A percentile compares a stretch with the other conserved stretches of the same genome.
Conservation (phyloP, 352 stramenopile genomes). For the Globisporangium cylindrosporum region DNA sequence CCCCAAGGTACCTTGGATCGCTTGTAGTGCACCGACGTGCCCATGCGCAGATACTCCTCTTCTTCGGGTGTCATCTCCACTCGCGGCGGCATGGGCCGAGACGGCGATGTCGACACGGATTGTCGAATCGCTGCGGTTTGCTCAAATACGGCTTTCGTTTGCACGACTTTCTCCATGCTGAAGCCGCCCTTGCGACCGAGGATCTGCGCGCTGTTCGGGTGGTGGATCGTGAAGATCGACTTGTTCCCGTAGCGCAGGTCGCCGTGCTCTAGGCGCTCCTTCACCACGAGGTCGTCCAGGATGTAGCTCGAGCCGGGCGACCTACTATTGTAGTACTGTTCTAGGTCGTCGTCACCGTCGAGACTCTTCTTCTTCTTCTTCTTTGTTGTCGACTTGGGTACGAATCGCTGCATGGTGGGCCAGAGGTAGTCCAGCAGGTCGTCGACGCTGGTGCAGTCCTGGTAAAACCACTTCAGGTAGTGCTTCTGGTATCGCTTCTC, state of each 20-base stretch:
- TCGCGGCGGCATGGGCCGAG: neutral
- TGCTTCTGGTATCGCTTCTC: constrained; percentile 42
- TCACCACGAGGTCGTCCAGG: constrained; percentile 57
- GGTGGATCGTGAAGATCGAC: constrained; percentile 54
- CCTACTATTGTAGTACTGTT: neutral
- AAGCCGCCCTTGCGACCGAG: constrained; percentile 26
- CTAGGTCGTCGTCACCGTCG: neutral
- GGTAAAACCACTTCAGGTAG: constrained; percentile 69
- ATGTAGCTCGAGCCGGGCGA: constrained; percentile 22
- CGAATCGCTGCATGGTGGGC: constrained; percentile 35
- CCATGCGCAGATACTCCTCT: constrained; percentile 12
- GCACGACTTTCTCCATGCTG: constrained; percentile 12
- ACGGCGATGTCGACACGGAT: neutral
- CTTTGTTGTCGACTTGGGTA: neutral
- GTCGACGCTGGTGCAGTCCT: constrained; percentile 47
- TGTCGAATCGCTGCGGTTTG: neutral
- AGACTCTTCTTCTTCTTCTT: neutral
- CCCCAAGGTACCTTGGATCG: constrained; percentile 1
- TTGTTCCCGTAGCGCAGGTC: constrained; percentile 42
- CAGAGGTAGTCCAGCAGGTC: constrained; percentile 54
- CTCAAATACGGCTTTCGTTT: constrained; percentile 26
- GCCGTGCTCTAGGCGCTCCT: constrained; percentile 33
- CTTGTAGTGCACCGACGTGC: constrained; percentile 16
- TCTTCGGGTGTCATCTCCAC: constrained; percentile 8
- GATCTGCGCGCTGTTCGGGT: constrained; percentile 30